These are phyloP conservation scores for Wallacemonas sp. DNA, from an alignment of 208 protist species.

Conservation along the genomic window DNA sequence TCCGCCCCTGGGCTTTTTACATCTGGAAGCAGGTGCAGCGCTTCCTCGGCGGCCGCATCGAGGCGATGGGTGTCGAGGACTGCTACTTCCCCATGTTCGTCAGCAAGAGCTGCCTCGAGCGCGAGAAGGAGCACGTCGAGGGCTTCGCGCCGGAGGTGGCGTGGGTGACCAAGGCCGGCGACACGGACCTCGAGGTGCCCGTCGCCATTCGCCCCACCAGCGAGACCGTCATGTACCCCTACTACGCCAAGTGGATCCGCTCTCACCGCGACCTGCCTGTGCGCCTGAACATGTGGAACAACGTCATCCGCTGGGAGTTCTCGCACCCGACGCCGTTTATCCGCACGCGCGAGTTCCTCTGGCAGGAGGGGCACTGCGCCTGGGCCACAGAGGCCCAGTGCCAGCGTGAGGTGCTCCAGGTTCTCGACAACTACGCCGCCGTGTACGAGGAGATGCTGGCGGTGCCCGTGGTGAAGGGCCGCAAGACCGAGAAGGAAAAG, in stretches of 20 bases:
- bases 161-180: slow-evolving; percentile 90
- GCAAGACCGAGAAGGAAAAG: slow-evolving; percentile 99
- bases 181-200: slow-evolving; percentile 91
- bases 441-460: slow-evolving; percentile 98
- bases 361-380: slow-evolving; percentile 99
- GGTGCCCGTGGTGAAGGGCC: slow-evolving; percentile 96
- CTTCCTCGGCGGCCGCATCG: slow-evolving; percentile 82
- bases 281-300: slow-evolving; percentile 98
- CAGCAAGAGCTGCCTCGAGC: slow-evolving; percentile 93
- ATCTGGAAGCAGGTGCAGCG: slow-evolving; percentile 98
- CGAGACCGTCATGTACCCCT: slow-evolving; percentile 99
- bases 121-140: slow-evolving; percentile 98
- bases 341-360: slow-evolving; percentile 99
- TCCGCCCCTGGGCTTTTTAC: slow-evolving; percentile 96
- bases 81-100: slow-evolving; percentile 99
- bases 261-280: slow-evolving; percentile 98
- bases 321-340: slow-evolving; percentile 99
- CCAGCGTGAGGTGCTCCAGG: slow-evolving; percentile 92
- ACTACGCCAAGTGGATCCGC: slow-evolving; percentile 97
- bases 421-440: slow-evolving; percentile 95
- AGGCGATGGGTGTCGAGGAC: slow-evolving; percentile 96
- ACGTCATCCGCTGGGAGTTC: slow-evolving; percentile 99
- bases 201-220: slow-evolving; percentile 99
- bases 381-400: slow-evolving; percentile 94
- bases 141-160: slow-evolving; percentile 98